Base-by-base conservation (phyloP, 106 monocot species). In the Iris macrosiphon region DNA sequence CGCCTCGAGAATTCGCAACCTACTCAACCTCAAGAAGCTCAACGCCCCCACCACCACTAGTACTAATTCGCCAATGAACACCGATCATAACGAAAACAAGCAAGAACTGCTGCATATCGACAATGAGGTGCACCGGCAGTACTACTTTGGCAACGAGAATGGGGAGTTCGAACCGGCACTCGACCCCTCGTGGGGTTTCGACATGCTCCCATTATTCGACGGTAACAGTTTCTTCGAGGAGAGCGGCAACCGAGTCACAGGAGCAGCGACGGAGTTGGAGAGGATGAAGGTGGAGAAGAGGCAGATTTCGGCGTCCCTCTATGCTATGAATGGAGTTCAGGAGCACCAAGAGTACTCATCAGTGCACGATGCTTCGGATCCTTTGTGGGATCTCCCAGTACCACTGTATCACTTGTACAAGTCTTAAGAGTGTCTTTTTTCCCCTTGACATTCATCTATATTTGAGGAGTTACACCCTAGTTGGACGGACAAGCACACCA, bases 271-370 rank as follows among this genome's bases (percentile, higher is more conserved):
- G 4, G 79, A 74, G 59, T 70, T 79, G n/a, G 83, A 79, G 20
- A 65, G 44, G 67, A 74, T 75, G 67, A 74, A 78, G 68, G 73
- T 78, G 45, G 78, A 78, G 70, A 69, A 70, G 53, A 62, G 72
- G 63, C 81, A 75, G 46, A 59, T 79, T 20, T 79, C 79, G 1
- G 73, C 73, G 14, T 74, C 69, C 31, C 52, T 78, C 9, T 72
- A 72, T 31, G 72, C 56, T 3, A 63, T 78, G 49, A 78, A 78
- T 24, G 77, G 71, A 15, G 66, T 77, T 29, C 70, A 66, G 29
- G 77, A 77, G 65, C 71, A 71, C 45, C 43, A 61, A 20, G 77
- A 77, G 14, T n/a, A n/a, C n/a, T n/a, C n/a, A n/a, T 51, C 52
- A n/a, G 25, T 16, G 22, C 10, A 11, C 23, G 33, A 12, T 20